phyloP scores from a whole-genome alignment of 352 stramenopile genomes.

The Phytopythium chamaehyphon region DNA sequence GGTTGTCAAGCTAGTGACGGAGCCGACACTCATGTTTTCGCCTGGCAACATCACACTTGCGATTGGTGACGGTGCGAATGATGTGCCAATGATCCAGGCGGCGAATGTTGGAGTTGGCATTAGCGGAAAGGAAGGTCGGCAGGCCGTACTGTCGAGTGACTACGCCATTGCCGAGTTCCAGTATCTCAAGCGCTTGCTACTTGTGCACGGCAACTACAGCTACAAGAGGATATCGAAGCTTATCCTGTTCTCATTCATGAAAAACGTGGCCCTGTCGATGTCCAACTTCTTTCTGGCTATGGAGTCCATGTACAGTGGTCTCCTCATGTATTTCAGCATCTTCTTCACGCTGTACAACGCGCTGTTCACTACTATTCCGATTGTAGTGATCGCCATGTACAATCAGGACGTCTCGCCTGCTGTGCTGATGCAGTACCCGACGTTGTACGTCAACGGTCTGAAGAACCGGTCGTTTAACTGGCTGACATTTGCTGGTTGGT shows the following conservation, averaged over 20 bases:
- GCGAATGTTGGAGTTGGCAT: constrained; percentile 85
- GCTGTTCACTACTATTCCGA: constrained; percentile 87
- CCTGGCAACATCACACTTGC: constrained; percentile 84
- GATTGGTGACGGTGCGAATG: constrained; percentile 83
- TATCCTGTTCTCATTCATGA: constrained; percentile 89
- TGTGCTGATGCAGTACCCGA: constrained; percentile 88
- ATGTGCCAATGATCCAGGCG: constrained; percentile 88
- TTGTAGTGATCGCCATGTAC: constrained; percentile 89
- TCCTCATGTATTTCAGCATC: constrained; percentile 89
- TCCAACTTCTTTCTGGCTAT: constrained; percentile 85
- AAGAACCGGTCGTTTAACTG: constrained; percentile 90
- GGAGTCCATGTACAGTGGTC: constrained; percentile 82
- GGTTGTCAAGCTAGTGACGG: constrained; percentile 84
- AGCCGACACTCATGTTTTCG: constrained; percentile 86
- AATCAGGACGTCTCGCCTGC: constrained; percentile 87
- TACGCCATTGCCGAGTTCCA: constrained; percentile 84
- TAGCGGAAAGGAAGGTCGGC: constrained; percentile 81
- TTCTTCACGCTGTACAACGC: constrained; percentile 90
- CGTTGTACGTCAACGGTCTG: constrained; percentile 83
- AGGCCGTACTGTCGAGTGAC: constrained; percentile 82
- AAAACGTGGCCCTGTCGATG: constrained; percentile 82
- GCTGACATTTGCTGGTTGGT: constrained; percentile 87
- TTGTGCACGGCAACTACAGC: constrained; percentile 89
- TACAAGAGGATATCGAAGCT: constrained; percentile 90
- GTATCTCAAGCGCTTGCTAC: constrained; percentile 72